Evolutionary conservation across 1,284 basidiomycete species (phyloP), one percentile per base, ranked within the genome.

Genomic region (Crepidotus sp.): DNA sequence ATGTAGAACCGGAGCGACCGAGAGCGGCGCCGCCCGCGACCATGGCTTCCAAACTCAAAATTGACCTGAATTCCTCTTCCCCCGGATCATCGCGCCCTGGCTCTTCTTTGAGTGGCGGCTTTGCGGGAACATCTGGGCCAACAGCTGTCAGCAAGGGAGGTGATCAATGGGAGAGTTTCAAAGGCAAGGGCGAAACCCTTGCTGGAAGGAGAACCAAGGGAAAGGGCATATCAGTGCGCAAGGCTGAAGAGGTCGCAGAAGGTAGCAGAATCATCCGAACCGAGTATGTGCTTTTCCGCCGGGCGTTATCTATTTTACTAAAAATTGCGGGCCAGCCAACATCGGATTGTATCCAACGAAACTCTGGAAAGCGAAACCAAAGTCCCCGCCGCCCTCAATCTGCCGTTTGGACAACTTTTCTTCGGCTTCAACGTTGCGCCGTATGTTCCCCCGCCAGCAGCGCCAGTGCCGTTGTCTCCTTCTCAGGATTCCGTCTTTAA

Each of bases 41-140:
- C 1, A 98, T 99, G 95, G 94, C 95, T 0, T 88, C 87, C 41
- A 98, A 97, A 66, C 77, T 98, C 45, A 93, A 93, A 61, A 98
- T 99, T 50, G 92, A 98, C 59, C 67, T 93, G 18, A 80, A 82
- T 52, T 83, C 80, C 1, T 81, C 84, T 8, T 87, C 86, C 11
- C 83, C 80, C 3, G 83, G 83, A 10, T 87, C 84, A 1, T 89
- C 86, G 19, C 70, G 90, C 14, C 87, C 91, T 2, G 76, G 74
- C 0, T 92, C 88, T 2, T 75, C 84, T 6, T 63, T 83, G 55
- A 73, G 74, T 40, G 83, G 81, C 27, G 78, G 75, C 10, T 83
- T 85, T 53, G 66, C 75, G 2, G 73, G 74, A 1, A 58, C 73
- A 1, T 66, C 71, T 4, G 70, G 72, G 14, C 59, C 61, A 11